Evolutionary conservation across 148 eudicot genomes (phyloP).

Genomic region (Rhododendron ovatum): DNA sequence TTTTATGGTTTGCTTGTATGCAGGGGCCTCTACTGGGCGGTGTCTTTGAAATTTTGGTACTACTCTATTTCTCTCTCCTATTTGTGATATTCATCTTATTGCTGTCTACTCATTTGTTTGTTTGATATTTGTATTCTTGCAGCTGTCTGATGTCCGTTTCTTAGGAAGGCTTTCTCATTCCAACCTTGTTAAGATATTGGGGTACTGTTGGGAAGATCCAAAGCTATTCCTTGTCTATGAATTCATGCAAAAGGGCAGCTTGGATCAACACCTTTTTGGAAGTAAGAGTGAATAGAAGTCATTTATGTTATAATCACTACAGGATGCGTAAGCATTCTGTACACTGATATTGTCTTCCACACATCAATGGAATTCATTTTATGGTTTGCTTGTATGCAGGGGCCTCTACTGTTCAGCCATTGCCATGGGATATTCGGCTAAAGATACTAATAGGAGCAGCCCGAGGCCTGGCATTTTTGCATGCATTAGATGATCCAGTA

Average conservation of each 20-base stretch:
- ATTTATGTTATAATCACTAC: no score
- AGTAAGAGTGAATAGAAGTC: no score
- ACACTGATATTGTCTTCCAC: no score
- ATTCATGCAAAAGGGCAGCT: conserved; percentile 79
- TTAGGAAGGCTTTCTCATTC: conserved; percentile 76
- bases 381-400: conserved; percentile 22
- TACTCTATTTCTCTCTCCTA: background rate
- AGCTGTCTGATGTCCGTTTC: conserved; percentile 39
- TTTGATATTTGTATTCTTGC: conserved; percentile 14
- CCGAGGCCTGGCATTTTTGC: conserved; percentile 70
- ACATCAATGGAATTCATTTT: conserved; percentile 19
- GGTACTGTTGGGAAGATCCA: conserved; percentile 67
- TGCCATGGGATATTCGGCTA: conserved; percentile 74
- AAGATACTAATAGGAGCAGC: conserved; percentile 81
- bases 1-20: no score
- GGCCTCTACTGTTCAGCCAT: conserved; percentile 73
- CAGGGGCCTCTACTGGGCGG: no score
- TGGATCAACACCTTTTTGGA: conserved; percentile 2
- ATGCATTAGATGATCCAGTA: conserved; percentile 53
- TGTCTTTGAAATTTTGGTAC: no score
- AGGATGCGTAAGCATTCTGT: no score
- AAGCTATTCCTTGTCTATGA: conserved; percentile 80
- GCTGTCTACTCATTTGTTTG: background rate
- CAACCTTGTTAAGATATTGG: conserved; percentile 72
- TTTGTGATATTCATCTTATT: background rate